Evolutionary conservation across 352 stramenopile species (phyloP), one percentile per base, ranked within the genome.

Genomic region (Globisporangium sylvaticum): DNA sequence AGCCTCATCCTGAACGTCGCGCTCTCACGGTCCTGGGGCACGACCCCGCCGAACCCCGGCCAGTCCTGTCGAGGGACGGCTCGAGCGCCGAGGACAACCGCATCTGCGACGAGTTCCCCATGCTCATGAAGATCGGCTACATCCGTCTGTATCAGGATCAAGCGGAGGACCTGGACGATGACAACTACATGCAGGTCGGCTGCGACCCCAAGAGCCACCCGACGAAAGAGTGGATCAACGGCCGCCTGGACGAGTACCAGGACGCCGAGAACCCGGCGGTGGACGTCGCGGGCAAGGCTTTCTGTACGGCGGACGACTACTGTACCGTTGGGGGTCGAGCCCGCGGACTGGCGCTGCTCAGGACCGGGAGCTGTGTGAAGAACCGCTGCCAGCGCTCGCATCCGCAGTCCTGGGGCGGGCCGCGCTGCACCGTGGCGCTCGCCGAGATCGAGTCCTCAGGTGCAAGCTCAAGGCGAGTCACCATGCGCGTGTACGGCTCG

Each of bases 1-100:
- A 97, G 97, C 68, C 59, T 98, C 25, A 87, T 98, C 48, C 79
- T 98, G 55, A 98, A 98, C 78, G 96, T 97, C 9, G 94, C 94
- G 4, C 75, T 98, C 20, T 97, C 90, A 7, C 84, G 76, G 15
- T 85, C 91, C 25, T 98, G 95, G 95, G 92, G 80, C 61, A 68
- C 78, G 2, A 83, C 66, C 3, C 84, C 83, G 1, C 79, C 81
- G 0, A 90, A 91, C 58, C 58, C 74, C 5, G 75, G 79, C 2
- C 73, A 62, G 0, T 56, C 70, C 29, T 93, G 83, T 44, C 83
- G 83, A 18, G 81, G 83, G 80, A 90, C 37, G 80, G 79, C 20
- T 74, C 61, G 0, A 60, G 85, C 48, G 44, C 70, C 8, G 39
- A 70, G 29, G 75, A 67, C 14, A 81, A 83, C 58, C 56, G 50